Conservation (phyloP, 2,329 filamentous ascomycete species). For the Tolypocladium nubicola region DNA sequence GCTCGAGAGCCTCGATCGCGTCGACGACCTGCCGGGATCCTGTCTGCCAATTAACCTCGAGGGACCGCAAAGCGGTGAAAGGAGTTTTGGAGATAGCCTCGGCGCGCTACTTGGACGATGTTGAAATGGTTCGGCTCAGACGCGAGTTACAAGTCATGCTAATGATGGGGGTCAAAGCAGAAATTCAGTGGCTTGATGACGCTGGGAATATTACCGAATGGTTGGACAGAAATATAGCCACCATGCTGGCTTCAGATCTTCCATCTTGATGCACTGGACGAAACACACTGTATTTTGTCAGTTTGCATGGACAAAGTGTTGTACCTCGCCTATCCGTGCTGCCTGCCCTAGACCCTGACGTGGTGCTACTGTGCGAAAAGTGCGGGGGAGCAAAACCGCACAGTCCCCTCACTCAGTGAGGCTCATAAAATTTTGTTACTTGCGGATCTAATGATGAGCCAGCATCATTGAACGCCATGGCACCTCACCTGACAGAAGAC, state of each 20-base stretch:
- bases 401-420: constrained; percentile 26
- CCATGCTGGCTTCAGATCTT: not conserved
- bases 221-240: constrained; percentile 33
- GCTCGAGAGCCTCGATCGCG: constrained; percentile 9
- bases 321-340: too few species aligned
- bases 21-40: constrained; percentile 17
- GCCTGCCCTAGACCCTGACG: not conserved
- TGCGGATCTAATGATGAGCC: constrained; percentile 1
- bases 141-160: constrained; percentile 63
- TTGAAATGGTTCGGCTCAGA: constrained; percentile 27
- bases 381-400: constrained; percentile 21
- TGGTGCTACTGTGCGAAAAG: constrained; percentile 21
- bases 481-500: constrained; percentile 56
- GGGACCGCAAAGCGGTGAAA: constrained; percentile 49
- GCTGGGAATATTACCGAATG: constrained; percentile 37
- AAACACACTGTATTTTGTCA: not conserved
- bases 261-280: not conserved
- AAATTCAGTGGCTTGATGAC: constrained; percentile 62
- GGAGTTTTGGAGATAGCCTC: constrained; percentile 37
- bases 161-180: constrained; percentile 62
- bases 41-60: constrained; percentile 30
- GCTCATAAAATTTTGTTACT: constrained; percentile 17
- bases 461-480: constrained; percentile 21
- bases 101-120: constrained; percentile 13
- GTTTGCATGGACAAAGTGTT: not conserved